Percentiles rank a stretch among this genome's conserved stretches.
Conservation (phyloP, 192 early-diverging fungal species). For the Coemansia sp. region DNA sequence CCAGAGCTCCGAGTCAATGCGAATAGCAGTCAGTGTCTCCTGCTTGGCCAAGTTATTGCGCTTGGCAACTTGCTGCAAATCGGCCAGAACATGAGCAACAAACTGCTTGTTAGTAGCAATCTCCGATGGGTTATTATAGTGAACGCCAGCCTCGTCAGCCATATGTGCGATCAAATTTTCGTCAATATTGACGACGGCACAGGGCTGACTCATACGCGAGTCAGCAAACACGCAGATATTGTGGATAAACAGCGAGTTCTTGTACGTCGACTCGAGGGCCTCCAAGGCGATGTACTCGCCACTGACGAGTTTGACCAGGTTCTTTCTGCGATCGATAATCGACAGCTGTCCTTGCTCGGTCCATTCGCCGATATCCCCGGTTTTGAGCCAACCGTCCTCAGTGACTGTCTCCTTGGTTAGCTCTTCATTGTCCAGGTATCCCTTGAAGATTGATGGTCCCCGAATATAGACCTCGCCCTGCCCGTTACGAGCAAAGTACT, state of each 20-base stretch:
- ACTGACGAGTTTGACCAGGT: slow-evolving; percentile 88
- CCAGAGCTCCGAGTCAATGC: slow-evolving; percentile 81
- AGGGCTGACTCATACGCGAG: slow-evolving; percentile 70
- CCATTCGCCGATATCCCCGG: slow-evolving; percentile 93
- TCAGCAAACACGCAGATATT: slow-evolving; percentile 84
- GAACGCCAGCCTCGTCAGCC: slow-evolving; percentile 43
- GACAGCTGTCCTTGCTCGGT: slow-evolving; percentile 77
- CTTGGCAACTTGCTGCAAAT: slow-evolving; percentile 64
- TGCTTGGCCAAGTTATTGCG: slow-evolving; percentile 70
- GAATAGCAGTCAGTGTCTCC: slow-evolving; percentile 75
- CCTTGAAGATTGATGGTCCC: slow-evolving; percentile 79
- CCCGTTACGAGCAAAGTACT: slow-evolving; percentile 68
- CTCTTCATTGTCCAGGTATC: slow-evolving; percentile 84
- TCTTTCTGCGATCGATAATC: slow-evolving; percentile 97
- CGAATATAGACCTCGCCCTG: slow-evolving; percentile 88
- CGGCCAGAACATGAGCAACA: slow-evolving; percentile 32
- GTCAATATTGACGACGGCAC: slow-evolving; percentile 75
- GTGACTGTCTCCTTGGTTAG: slow-evolving; percentile 76
- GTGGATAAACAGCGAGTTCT: slow-evolving; percentile 73
- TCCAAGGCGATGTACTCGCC: slow-evolving; percentile 97
- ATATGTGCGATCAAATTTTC: slow-evolving; percentile 54
- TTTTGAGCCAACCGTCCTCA: slow-evolving; percentile 87
- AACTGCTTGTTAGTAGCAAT: slow-evolving; percentile 30
- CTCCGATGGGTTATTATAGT: slow-evolving; percentile 42
- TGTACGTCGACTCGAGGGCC: slow-evolving; percentile 93